These are phyloP conservation scores for Debaryomyces singareniensis DNA, from an alignment of 1,139 yeast genomes.

Conservation along the genomic window DNA sequence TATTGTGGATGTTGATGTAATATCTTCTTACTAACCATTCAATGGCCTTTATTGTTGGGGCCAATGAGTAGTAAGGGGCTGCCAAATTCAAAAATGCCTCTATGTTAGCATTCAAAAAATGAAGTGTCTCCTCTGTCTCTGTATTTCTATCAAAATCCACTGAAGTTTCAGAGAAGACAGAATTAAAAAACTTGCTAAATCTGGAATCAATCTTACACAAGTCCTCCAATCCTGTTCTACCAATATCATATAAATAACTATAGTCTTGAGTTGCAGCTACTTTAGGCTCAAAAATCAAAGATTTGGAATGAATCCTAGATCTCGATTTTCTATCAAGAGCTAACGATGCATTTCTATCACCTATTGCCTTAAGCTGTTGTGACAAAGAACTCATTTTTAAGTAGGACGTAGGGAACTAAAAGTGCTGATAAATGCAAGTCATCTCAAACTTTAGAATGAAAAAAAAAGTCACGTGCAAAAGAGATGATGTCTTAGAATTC, in stretches of 20 bases:
- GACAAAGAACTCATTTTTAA: slow-evolving; percentile 56
- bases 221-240: slow-evolving; percentile 72
- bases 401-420: too few relatives aligned
- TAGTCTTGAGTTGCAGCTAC: slow-evolving; percentile 92
- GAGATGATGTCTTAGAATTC: slow-evolving; percentile 4
- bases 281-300: slow-evolving; percentile 79
- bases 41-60: slow-evolving; percentile 73
- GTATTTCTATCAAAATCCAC: slow-evolving; percentile 73
- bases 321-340: slow-evolving; percentile 84
- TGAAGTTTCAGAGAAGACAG: slow-evolving; percentile 79
- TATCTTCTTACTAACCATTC: slow-evolving; percentile 96
- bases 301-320: slow-evolving; percentile 80
- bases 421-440: slow-evolving; percentile 2
- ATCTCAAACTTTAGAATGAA: background rate
- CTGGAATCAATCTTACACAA: slow-evolving; percentile 66
- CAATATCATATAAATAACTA: slow-evolving; percentile 69
- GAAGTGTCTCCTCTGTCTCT: slow-evolving; percentile 68
- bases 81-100: slow-evolving; percentile 65
- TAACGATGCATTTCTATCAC: slow-evolving; percentile 60
- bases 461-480: slow-evolving; percentile 2
- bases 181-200: slow-evolving; percentile 59
- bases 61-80: slow-evolving; percentile 69
- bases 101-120: slow-evolving; percentile 67
- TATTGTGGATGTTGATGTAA: slow-evolving; percentile 74
- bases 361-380: slow-evolving; percentile 72